A percentile compares a stretch with the other conserved stretches of the same genome.
Evolutionary conservation across 345 rosid genomes (phyloP).

Genomic region (Sapria himalayana): DNA sequence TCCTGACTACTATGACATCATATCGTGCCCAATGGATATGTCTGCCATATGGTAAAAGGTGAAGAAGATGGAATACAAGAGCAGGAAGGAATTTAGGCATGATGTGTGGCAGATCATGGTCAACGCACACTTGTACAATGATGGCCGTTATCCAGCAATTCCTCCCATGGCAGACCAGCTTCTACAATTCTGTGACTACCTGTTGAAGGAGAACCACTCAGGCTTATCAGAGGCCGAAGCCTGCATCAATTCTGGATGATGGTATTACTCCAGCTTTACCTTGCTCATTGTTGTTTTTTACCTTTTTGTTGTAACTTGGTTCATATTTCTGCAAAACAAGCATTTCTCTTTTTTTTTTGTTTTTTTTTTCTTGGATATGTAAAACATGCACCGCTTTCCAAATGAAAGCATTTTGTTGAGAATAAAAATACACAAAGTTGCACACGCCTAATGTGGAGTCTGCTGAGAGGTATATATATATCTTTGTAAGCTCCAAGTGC

Average conservation of each 20-base stretch:
- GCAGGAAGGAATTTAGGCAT: slow-evolving; percentile 49
- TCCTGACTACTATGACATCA: slow-evolving; percentile 49
- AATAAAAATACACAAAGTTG: too few species aligned
- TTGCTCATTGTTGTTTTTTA: too few species aligned
- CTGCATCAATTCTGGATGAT: slow-evolving; percentile 26
- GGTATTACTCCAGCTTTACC: too few species aligned
- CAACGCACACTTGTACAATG: slow-evolving; percentile 74
- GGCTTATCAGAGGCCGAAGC: slow-evolving; percentile 48
- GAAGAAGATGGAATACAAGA: slow-evolving; percentile 62
- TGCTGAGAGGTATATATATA: too few species aligned
- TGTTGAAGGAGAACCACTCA: slow-evolving; percentile 24
- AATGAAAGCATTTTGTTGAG: too few species aligned
- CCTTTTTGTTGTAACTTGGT: too few species aligned
- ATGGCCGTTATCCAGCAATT: slow-evolving; percentile 62
- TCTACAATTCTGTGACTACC: slow-evolving; percentile 68
- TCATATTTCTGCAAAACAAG: too few species aligned
- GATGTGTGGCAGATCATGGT: slow-evolving; percentile 63
- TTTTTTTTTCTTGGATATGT: too few species aligned
- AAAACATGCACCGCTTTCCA: too few species aligned
- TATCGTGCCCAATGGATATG: slow-evolving; percentile 73
- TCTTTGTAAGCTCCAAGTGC: too few species aligned
- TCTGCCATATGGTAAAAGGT: slow-evolving; percentile 68
- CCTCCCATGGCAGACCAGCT: slow-evolving; percentile 97
- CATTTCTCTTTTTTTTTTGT: too few species aligned
- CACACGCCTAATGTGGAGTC: too few species aligned